Evolutionary conservation across 176 grass and related monocot species (phyloP).

Genomic region (Paspalum vaginatum): DNA sequence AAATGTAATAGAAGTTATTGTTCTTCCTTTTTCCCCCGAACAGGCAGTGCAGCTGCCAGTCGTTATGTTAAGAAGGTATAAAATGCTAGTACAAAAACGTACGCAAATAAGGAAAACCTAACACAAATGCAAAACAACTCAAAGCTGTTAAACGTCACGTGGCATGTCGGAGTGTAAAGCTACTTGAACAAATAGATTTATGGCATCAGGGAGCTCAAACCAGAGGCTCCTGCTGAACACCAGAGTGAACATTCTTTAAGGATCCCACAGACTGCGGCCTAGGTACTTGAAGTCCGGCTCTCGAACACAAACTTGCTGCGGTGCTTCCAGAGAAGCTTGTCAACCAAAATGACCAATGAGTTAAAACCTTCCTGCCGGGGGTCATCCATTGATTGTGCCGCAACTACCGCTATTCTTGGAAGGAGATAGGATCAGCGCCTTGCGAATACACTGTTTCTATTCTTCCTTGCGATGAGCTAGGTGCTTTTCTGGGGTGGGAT

Average conservation of each 20-base stretch:
- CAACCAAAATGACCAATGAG: not conserved
- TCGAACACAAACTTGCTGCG: not conserved
- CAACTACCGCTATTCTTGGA: not conserved
- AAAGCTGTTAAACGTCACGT: not conserved
- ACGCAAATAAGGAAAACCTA: not conserved
- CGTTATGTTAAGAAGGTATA: not conserved
- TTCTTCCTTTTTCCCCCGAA: not conserved
- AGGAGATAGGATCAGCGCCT: not conserved
- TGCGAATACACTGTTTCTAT: not conserved
- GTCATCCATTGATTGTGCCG: not conserved
- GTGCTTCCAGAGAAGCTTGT: not conserved
- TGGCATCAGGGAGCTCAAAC: not conserved
- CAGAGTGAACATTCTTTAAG: slow-evolving; percentile 3
- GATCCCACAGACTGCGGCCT: not conserved
- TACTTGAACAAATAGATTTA: not conserved
- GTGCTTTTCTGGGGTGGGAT: not conserved
- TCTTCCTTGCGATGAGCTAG: not conserved
- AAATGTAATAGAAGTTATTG: slow-evolving; percentile 28
- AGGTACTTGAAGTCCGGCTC: not conserved
- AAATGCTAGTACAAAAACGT: not conserved
- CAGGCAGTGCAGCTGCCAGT: not conserved
- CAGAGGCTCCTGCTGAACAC: not conserved
- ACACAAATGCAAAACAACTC: not conserved
- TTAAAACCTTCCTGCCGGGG: not conserved
- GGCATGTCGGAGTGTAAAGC: not conserved